These are phyloP conservation scores for Magnaporthiopsis rhizophila DNA, from an alignment of 2,329 filamentous ascomycete genomes.

Conservation along the genomic window DNA sequence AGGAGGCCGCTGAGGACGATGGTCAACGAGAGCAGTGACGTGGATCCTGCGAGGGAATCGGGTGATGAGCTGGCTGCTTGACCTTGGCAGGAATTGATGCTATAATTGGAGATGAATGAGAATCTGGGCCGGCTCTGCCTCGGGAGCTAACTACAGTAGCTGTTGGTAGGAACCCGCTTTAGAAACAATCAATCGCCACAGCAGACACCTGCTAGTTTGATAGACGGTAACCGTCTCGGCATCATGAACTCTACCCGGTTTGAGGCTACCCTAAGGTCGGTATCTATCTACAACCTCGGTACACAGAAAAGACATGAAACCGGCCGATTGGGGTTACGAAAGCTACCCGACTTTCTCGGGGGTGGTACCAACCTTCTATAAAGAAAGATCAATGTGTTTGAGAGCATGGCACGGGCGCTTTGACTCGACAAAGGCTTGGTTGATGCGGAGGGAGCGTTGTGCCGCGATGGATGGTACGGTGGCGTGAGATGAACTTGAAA, in stretches of 20 bases:
- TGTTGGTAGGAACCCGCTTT: too few species aligned
- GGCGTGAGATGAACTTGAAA: background rate
- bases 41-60: background rate
- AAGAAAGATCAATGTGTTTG: too few species aligned
- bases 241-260: background rate
- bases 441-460: too few species aligned
- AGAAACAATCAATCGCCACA: background rate
- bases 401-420: too few species aligned
- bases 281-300: too few species aligned
- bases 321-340: too few species aligned
- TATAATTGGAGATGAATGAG: background rate
- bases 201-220: background rate
- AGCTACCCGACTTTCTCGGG: too few species aligned
- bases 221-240: background rate
- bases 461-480: background rate
- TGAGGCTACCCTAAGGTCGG: too few species aligned
- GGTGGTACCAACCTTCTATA: too few species aligned
- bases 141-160: too few species aligned
- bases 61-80: slow-evolving; percentile 8
- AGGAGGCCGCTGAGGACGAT: background rate
- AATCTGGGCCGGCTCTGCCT: background rate
- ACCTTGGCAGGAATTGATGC: background rate
- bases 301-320: too few species aligned
- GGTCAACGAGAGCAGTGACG: slow-evolving; percentile 5
- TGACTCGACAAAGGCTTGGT: too few species aligned